A percentile compares a stretch with the other conserved stretches of the same genome.
Conservation (phyloP, 129 eudicot genomes). For the Chrysanthemum lavandulifolium region DNA sequence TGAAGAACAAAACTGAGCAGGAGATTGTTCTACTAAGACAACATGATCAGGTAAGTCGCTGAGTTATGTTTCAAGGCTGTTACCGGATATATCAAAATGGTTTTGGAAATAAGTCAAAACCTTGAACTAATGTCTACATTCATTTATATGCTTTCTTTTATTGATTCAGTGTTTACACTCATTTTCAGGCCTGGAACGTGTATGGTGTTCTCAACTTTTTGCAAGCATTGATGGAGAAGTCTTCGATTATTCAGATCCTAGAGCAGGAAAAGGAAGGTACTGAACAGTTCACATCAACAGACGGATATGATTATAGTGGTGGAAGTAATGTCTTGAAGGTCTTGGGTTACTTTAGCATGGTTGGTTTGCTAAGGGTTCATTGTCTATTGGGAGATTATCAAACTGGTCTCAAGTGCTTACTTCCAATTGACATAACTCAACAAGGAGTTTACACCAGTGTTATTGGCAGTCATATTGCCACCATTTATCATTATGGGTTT, state of each 20-base stretch:
- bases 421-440: slow-evolving; percentile 90
- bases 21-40: slow-evolving; percentile 80
- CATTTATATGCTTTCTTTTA: background rate
- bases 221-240: slow-evolving; percentile 96
- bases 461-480: slow-evolving; percentile 86
- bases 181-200: slow-evolving; percentile 93
- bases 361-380: slow-evolving; percentile 90
- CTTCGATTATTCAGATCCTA: slow-evolving; percentile 67
- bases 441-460: slow-evolving; percentile 91
- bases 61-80: background rate
- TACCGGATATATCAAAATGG: background rate
- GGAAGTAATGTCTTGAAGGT: slow-evolving; percentile 98
- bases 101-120: background rate
- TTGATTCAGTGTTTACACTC: background rate
- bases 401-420: slow-evolving; percentile 86
- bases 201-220: slow-evolving; percentile 89
- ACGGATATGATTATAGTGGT: slow-evolving; percentile 90
- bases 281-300: slow-evolving; percentile 83
- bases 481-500: slow-evolving; percentile 95
- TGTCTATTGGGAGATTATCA: slow-evolving; percentile 97
- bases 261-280: slow-evolving; percentile 91
- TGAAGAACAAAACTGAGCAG: slow-evolving; percentile 93
- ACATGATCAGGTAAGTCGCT: slow-evolving; percentile 58
- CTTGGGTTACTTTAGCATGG: slow-evolving; percentile 97
- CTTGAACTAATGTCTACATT: background rate